Conservation (phyloP, 805 yeast species). For the Candida boidinii region DNA sequence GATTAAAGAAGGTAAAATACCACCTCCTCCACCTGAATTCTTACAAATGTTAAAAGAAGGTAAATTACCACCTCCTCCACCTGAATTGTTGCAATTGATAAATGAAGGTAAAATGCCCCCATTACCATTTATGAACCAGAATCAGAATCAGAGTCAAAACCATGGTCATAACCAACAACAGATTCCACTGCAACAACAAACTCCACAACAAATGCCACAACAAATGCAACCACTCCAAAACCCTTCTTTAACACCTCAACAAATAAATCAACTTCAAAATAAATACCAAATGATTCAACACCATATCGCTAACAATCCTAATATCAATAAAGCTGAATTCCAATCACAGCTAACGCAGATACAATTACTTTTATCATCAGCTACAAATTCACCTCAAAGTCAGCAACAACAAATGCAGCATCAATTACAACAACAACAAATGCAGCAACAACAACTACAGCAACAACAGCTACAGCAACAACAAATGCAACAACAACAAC, state of each 20-base stretch:
- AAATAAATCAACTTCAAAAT: neutral
- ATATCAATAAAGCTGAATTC: neutral
- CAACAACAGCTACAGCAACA: too few species aligned
- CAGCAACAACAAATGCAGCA: neutral
- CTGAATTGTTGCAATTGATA: constrained; percentile 17
- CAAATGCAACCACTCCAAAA: neutral
- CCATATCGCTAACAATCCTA: neutral
- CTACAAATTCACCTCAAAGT: neutral
- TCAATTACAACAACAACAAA: neutral
- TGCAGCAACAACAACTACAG: neutral
- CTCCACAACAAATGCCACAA: neutral
- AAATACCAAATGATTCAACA: neutral
- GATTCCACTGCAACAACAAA: neutral
- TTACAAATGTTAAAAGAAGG: neutral
- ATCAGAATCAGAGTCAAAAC: too few species aligned
- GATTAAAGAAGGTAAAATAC: neutral
- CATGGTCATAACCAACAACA: neutral
- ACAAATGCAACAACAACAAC: too few species aligned
- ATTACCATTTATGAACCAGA: constrained; percentile 19
- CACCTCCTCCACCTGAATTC: constrained; percentile 8
- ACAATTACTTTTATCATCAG: too few species aligned
- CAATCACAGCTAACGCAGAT: neutral
- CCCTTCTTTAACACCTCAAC: constrained; percentile 1
- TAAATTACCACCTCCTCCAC: constrained; percentile 20
- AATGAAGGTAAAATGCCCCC: constrained; percentile 21